Evolutionary conservation across 306 rosid genomes (phyloP).

Genomic region (Inga leiocalycina): DNA sequence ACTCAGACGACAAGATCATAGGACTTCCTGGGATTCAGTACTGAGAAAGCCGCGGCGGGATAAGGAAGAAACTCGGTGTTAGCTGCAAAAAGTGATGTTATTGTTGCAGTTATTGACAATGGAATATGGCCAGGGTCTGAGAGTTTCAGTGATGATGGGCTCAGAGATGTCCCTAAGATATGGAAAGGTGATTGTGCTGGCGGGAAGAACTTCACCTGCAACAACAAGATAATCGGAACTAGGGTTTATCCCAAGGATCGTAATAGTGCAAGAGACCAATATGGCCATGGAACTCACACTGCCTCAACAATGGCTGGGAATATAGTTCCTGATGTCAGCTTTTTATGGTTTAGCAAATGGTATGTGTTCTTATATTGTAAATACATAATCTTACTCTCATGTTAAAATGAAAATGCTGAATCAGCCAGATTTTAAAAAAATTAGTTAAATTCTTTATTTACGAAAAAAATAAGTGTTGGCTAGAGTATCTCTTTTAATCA

Average conservation of each 20-base stretch:
- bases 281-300: not conserved
- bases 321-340: not conserved
- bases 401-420: no score
- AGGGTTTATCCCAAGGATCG: not conserved
- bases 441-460: no score
- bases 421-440: no score
- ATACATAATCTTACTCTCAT: no score
- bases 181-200: conserved; percentile 35
- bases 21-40: no score
- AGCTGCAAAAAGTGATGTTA: not conserved
- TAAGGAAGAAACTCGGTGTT: no score
- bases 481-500: no score
- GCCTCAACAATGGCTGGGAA: conserved; percentile 30
- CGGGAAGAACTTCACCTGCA: conserved; percentile 33
- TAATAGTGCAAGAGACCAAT: conserved; percentile 18
- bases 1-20: no score
- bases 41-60: no score
- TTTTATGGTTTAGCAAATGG: not conserved
- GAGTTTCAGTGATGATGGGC: conserved; percentile 40
- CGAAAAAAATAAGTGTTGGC: no score
- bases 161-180: conserved; percentile 27
- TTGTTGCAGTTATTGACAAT: conserved; percentile 44
- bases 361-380: not conserved
- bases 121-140: conserved; percentile 53
- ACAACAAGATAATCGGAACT: conserved; percentile 40